Conservation (phyloP, 176 grass and related monocot species). For the Ananas comosus region DNA sequence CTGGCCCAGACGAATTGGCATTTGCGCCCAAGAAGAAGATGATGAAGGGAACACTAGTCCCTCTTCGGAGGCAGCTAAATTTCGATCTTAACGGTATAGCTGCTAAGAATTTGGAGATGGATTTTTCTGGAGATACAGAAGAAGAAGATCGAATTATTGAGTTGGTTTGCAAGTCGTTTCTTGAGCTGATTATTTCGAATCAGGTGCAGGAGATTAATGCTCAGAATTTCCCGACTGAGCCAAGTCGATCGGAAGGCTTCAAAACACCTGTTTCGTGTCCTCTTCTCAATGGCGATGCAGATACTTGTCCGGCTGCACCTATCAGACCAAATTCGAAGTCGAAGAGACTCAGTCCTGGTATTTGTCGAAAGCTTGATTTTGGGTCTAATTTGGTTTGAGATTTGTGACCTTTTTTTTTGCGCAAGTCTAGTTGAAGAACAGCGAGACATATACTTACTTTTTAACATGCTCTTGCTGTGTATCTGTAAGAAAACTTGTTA, state of each 20-base stretch:
- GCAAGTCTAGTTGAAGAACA: background rate
- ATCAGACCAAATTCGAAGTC: conserved; percentile 16
- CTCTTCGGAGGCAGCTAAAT: conserved; percentile 35
- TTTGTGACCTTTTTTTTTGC: background rate
- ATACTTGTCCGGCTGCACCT: conserved; percentile 50
- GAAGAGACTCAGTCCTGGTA: conserved; percentile 25
- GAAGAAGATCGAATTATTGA: conserved; percentile 35
- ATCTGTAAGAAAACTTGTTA: background rate
- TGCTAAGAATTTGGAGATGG: conserved; percentile 20
- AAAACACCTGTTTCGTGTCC: conserved; percentile 43
- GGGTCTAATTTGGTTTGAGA: conserved; percentile 7
- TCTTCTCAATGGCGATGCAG: conserved; percentile 34
- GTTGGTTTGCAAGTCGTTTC: conserved; percentile 24
- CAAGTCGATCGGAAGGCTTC: conserved; percentile 8
- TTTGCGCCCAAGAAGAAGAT: conserved; percentile 56
- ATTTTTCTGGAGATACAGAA: conserved; percentile 26
- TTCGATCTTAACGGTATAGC: conserved; percentile 32
- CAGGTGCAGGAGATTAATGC: conserved; percentile 18
- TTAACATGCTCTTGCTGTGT: background rate
- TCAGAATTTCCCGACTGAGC: conserved; percentile 6
- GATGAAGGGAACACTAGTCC: conserved; percentile 13
- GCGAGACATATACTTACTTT: background rate
- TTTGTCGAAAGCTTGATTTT: conserved; percentile 62
- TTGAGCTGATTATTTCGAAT: conserved; percentile 33
- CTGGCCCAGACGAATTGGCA: conserved; percentile 28